Conservation (phyloP, 345 rosid genomes). For the Salix brachista region DNA sequence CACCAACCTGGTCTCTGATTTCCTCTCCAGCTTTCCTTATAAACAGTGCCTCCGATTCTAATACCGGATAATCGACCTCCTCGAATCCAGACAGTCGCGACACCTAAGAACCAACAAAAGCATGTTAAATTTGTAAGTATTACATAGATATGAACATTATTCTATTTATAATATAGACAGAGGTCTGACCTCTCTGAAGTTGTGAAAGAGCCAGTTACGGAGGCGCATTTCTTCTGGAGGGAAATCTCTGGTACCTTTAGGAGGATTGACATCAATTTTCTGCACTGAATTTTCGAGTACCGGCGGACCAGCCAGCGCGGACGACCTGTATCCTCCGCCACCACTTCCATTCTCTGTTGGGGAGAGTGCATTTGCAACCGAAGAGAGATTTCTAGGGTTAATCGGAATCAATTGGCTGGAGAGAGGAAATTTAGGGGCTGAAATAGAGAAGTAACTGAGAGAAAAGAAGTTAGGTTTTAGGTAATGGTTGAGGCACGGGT, state of each 20-base stretch:
- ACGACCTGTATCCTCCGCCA: conserved; percentile 52
- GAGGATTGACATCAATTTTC: conserved; percentile 83
- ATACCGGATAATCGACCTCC: conserved; percentile 85
- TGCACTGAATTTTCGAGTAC: conserved; percentile 35
- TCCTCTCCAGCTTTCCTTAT: conserved; percentile 94
- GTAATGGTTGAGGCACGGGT: conserved; percentile 29
- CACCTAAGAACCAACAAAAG: conserved; percentile 32
- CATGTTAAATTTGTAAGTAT: neutral
- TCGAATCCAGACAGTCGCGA: conserved; percentile 73
- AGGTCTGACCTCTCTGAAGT: conserved; percentile 65
- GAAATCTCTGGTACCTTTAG: conserved; percentile 91
- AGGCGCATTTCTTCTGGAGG: conserved; percentile 94
- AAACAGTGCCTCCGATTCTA: conserved; percentile 82
- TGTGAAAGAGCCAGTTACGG: conserved; percentile 82
- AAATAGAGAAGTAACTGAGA: conserved; percentile 10
- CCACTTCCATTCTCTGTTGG: conserved; percentile 8
- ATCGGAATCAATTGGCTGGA: conserved; percentile 14
- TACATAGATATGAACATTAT: neutral
- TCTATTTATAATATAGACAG: neutral
- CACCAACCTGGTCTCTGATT: conserved; percentile 77
- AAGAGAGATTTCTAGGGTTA: conserved; percentile 28
- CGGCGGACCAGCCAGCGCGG: conserved; percentile 43
- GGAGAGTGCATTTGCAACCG: conserved; percentile 29
- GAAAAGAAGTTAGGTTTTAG: conserved; percentile 34
- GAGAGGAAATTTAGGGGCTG: conserved; percentile 9